Conservation (phyloP, 306 rosid species). For the Cicer judaicum region DNA sequence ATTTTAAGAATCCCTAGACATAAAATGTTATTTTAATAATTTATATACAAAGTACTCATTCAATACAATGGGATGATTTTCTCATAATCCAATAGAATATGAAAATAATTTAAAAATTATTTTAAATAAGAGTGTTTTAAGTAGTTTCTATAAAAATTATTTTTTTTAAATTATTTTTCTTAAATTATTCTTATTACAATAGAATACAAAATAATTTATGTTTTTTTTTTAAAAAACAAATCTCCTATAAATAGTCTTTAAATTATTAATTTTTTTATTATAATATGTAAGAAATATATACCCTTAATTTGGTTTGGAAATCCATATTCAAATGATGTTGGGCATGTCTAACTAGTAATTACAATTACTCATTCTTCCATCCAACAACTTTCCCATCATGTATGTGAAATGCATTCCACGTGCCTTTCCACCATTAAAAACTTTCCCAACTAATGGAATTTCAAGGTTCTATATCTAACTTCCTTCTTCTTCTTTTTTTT, state of each 20-base stretch:
- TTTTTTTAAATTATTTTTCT: too few species aligned
- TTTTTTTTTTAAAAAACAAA: too few species aligned
- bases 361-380: slow-evolving; percentile 20
- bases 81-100: not conserved
- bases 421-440: slow-evolving; percentile 60
- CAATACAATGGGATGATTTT: not conserved
- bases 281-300: too few species aligned
- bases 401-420: slow-evolving; percentile 73
- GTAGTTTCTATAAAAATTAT: too few species aligned
- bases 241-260: too few species aligned
- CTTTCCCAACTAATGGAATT: slow-evolving; percentile 38
- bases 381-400: slow-evolving; percentile 51
- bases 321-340: slow-evolving; percentile 39
- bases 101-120: too few species aligned
- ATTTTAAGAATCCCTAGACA: too few species aligned
- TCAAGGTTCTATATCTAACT: not conserved
- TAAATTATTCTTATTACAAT: too few species aligned
- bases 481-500: not conserved
- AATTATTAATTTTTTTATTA: too few species aligned
- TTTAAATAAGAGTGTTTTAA: too few species aligned
- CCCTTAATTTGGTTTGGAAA: not conserved
- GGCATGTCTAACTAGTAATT: slow-evolving; percentile 40
- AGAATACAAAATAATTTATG: too few species aligned
- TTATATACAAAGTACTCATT: not conserved
- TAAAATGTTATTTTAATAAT: too few species aligned